A percentile compares a stretch with the other conserved stretches of the same genome.
phyloP scores from a whole-genome alignment of 129 eudicot genomes.

The Gnaphalium uliginosum region DNA sequence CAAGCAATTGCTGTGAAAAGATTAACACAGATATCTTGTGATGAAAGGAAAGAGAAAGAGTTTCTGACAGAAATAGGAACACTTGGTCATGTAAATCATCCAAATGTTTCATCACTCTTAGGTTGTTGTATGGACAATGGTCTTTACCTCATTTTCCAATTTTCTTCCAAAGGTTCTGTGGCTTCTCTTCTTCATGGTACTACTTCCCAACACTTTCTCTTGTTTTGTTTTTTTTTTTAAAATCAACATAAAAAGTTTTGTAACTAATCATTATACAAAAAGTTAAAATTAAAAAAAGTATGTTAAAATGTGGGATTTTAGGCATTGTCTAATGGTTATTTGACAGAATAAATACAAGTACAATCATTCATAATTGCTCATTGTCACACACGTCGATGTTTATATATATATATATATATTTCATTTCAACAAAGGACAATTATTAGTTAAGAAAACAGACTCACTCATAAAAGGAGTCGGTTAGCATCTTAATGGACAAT shows the following conservation, averaged over 20 bases:
- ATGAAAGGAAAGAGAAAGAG: conserved; percentile 94
- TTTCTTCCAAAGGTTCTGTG: conserved; percentile 93
- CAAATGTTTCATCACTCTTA: conserved; percentile 80
- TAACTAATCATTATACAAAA: neutral
- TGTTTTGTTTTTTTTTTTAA: conserved; percentile 1
- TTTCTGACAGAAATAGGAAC: conserved; percentile 97
- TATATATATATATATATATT: too few relatives aligned
- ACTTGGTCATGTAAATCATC: conserved; percentile 86
- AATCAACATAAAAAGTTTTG: neutral
- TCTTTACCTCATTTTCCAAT: conserved; percentile 85
- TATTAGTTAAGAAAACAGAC: conserved; percentile 5
- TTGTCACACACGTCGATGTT: neutral
- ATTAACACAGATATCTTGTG: conserved; percentile 58
- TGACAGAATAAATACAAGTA: neutral
- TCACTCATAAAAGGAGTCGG: conserved; percentile 5
- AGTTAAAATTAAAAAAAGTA: neutral
- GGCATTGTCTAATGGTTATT: conserved; percentile 12
- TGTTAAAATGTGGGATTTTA: neutral
- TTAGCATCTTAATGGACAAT: conserved; percentile 6
- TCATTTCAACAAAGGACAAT: neutral
- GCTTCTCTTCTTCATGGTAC: conserved; percentile 98
- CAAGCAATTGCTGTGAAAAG: conserved; percentile 86
- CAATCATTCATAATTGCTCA: neutral
- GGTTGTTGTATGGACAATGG: conserved; percentile 98
- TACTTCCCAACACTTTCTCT: conserved; percentile 8